phyloP scores from a whole-genome alignment of 2,329 filamentous ascomycete species.

The Penicillium sp. region DNA sequence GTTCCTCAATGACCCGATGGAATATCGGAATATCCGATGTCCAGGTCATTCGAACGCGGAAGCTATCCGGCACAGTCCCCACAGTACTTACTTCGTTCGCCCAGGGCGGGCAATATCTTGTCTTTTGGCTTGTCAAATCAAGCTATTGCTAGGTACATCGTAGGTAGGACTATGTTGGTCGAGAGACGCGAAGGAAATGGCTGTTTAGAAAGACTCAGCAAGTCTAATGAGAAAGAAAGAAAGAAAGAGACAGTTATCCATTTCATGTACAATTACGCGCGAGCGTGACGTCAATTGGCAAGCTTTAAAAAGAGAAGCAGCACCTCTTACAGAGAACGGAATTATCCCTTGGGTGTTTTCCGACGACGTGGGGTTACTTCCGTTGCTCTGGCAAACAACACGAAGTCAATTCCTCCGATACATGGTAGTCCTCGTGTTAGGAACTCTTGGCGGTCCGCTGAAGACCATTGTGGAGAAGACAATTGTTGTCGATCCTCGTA shows the following conservation, averaged over 20 bases:
- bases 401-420: neutral
- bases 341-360: neutral
- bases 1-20: neutral
- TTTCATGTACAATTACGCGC: neutral
- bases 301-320: neutral
- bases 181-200: too few species aligned
- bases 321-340: neutral
- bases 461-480: neutral
- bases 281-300: neutral
- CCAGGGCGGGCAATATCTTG: too few species aligned
- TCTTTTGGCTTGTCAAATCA: too few species aligned
- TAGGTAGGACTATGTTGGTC: too few species aligned
- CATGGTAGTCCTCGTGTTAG: neutral
- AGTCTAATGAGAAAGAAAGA: too few species aligned
- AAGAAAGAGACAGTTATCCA: neutral
- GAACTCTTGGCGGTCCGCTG: neutral
- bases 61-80: neutral
- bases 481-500: neutral
- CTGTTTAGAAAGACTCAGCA: too few species aligned
- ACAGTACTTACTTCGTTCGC: neutral
- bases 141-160: too few species aligned
- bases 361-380: neutral
- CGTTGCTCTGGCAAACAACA: neutral
- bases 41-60: neutral
- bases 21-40: neutral